Conservation (phyloP, 805 yeast species). For the Tetrapisispora fleetii region DNA sequence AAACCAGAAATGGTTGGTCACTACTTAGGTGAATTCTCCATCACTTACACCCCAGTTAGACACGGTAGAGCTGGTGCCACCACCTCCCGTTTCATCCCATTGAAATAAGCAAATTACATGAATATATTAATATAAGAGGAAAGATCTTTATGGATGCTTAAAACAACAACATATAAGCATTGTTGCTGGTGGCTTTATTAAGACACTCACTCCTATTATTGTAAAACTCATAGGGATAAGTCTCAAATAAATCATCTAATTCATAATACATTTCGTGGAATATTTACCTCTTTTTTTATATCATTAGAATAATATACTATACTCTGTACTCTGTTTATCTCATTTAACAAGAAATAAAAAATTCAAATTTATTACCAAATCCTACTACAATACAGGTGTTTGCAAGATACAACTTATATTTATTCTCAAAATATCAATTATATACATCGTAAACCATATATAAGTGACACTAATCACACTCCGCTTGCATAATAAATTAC, state of each 20-base stretch:
- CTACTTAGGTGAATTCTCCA: slow-evolving; percentile 99
- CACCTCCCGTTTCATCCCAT: slow-evolving; percentile 71
- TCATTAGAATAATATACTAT: neutral
- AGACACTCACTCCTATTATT: neutral
- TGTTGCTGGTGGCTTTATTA: neutral
- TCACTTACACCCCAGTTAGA: slow-evolving; percentile 98
- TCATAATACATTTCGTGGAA: neutral
- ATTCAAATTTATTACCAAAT: slow-evolving; percentile 1
- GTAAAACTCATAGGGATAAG: neutral
- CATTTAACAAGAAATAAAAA: slow-evolving; percentile 3
- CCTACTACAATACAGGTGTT: too few species aligned
- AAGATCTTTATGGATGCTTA: neutral
- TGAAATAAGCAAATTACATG: slow-evolving; percentile 33
- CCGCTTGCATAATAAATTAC: too few species aligned
- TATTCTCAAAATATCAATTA: too few species aligned
- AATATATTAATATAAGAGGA: slow-evolving; percentile 1
- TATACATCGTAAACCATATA: too few species aligned
- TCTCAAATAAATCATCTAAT: neutral
- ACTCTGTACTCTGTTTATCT: slow-evolving; percentile 4
- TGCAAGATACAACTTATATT: too few species aligned
- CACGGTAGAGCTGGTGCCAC: slow-evolving; percentile 96
- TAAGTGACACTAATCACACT: too few species aligned
- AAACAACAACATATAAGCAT: neutral
- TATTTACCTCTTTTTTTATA: neutral
- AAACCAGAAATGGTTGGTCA: slow-evolving; percentile 99